Evolutionary conservation across 2,329 filamentous ascomycete genomes (phyloP).

Genomic region (Cordyceps fumosorosea): DNA sequence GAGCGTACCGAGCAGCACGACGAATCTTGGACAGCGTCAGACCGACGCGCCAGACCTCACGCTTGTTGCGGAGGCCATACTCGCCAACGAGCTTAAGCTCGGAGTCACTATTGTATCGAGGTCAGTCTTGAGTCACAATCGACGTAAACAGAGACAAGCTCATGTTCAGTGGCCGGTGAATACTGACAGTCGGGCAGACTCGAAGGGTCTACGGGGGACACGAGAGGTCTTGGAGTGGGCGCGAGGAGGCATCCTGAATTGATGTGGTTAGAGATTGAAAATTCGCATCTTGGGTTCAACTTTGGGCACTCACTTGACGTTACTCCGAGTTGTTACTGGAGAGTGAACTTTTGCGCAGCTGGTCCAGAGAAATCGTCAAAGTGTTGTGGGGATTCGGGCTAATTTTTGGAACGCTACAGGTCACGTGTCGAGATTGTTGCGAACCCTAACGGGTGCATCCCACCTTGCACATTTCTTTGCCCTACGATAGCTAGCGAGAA

Average conservation of each 20-base stretch:
- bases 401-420: constrained; percentile 18
- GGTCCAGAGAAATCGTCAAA: constrained; percentile 22
- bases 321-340: constrained; percentile 32
- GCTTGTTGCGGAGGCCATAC: constrained; percentile 99
- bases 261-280: constrained; percentile 22
- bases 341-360: constrained; percentile 12
- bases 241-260: constrained; percentile 36
- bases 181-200: constrained; percentile 99
- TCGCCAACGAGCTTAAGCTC: constrained; percentile 99
- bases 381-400: constrained; percentile 27
- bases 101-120: constrained; percentile 69
- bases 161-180: constrained; percentile 89
- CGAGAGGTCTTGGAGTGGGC: constrained; percentile 99
- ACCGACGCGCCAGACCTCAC: constrained; percentile 99
- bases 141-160: constrained; percentile 98
- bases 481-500: constrained; percentile 21
- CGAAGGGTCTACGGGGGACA: constrained; percentile 96
- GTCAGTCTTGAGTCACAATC: constrained; percentile 71
- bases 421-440: constrained; percentile 23
- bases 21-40: constrained; percentile 99
- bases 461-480: constrained; percentile 22
- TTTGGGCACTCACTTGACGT: constrained; percentile 31
- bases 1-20: constrained; percentile 93
- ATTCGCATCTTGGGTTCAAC: constrained; percentile 11
- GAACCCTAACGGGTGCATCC: constrained; percentile 28